Evolutionary conservation across 2,329 filamentous ascomycete species (phyloP).

Genomic region (Paramyrothecium sp.): DNA sequence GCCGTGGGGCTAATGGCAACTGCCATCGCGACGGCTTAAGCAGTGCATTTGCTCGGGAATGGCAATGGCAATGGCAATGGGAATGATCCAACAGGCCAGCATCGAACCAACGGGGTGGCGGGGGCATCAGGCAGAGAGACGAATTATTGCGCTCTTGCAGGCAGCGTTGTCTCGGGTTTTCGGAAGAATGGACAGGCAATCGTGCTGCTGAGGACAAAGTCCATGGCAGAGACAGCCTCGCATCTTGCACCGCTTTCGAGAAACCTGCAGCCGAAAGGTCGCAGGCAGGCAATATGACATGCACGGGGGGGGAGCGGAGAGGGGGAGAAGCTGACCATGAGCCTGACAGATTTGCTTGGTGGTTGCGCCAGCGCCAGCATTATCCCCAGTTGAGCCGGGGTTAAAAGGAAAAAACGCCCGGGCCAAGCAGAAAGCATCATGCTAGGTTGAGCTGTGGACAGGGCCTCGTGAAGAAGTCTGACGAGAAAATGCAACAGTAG

Average conservation of each 20-base stretch:
- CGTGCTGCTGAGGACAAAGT: neutral
- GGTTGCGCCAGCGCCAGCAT: neutral
- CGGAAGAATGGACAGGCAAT: neutral
- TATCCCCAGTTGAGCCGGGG: too few species aligned
- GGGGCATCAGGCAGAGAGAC: too few species aligned
- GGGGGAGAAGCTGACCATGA: neutral
- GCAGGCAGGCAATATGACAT: neutral
- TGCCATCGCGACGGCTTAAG: neutral
- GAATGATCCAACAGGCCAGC: too few species aligned
- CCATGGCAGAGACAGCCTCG: neutral
- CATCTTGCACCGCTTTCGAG: neutral
- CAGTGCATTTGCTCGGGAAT: neutral
- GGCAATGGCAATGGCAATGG: neutral
- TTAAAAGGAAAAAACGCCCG: too few species aligned
- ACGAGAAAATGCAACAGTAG: too few species aligned
- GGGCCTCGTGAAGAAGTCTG: too few species aligned
- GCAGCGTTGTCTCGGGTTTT: too few species aligned
- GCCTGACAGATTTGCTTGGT: neutral
- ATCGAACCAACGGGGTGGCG: too few species aligned
- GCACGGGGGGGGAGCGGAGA: too few species aligned
- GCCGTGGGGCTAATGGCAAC: neutral
- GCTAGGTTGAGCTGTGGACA: too few species aligned
- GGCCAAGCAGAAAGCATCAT: too few species aligned
- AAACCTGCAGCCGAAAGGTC: neutral
- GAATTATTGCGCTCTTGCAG: too few species aligned